phyloP scores from a whole-genome alignment of 371 early-diverging fungal genomes.

The Funneliformis caledonium region DNA sequence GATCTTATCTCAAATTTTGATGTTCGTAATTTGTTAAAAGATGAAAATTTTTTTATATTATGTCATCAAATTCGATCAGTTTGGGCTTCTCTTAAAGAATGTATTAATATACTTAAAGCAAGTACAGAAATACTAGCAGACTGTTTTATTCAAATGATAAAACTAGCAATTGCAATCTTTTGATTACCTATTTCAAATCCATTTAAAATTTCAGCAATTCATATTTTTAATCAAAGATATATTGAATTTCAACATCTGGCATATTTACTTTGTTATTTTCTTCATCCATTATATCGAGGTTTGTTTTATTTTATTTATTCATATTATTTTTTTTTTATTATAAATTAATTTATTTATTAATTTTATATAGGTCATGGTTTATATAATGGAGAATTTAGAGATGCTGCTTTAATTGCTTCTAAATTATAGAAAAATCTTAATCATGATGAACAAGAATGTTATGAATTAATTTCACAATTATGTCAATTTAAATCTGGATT shows the following conservation, averaged over 20 bases:
- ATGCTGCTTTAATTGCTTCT: background rate
- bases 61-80: background rate
- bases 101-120: background rate
- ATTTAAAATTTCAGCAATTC: background rate
- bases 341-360: too few relatives aligned
- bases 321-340: too few relatives aligned
- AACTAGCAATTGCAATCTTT: background rate
- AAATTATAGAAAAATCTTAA: background rate
- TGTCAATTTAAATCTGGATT: background rate
- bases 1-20: too few relatives aligned
- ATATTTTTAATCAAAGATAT: background rate
- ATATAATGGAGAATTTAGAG: background rate
- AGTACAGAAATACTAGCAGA: background rate
- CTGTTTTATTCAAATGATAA: constrained; percentile 6
- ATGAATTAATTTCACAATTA: background rate
- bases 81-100: constrained; percentile 12
- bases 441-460: background rate
- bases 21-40: too few relatives aligned
- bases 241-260: background rate
- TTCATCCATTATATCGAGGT: background rate
- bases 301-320: background rate
- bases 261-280: background rate
- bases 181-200: background rate
- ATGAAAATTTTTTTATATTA: background rate
- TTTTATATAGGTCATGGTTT: too few relatives aligned